Percentiles rank a stretch among this genome's conserved stretches.
These are phyloP conservation scores for Gentiana straminea DNA, from an alignment of 257 asterid species.

Conservation along the genomic window DNA sequence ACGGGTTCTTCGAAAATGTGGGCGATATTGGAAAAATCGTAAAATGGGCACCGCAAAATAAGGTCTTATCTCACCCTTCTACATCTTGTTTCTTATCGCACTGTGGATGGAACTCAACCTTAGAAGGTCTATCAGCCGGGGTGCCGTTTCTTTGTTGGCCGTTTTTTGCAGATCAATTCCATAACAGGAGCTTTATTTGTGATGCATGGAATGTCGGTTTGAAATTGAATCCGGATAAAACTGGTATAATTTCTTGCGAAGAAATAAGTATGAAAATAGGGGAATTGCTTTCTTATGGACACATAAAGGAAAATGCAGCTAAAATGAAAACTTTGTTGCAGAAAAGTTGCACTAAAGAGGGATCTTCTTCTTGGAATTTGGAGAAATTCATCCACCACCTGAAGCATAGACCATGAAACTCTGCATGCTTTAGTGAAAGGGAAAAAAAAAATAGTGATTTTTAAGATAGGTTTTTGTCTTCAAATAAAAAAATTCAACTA, in stretches of 20 bases:
- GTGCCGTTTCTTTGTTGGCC: slow-evolving; percentile 43
- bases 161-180: slow-evolving; percentile 24
- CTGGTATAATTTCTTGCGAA: slow-evolving; percentile 19
- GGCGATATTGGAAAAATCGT: slow-evolving; percentile 22
- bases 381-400: slow-evolving; percentile 10
- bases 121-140: slow-evolving; percentile 24
- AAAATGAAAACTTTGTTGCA: slow-evolving; percentile 17
- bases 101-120: slow-evolving; percentile 39
- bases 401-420: not conserved
- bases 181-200: slow-evolving; percentile 25
- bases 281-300: slow-evolving; percentile 7
- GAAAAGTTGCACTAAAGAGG: slow-evolving; percentile 20
- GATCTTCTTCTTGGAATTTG: slow-evolving; percentile 29
- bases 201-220: slow-evolving; percentile 34
- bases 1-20: slow-evolving; percentile 24
- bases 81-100: slow-evolving; percentile 30
- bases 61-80: slow-evolving; percentile 25
- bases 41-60: slow-evolving; percentile 36
- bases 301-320: slow-evolving; percentile 24
- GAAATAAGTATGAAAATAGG: slow-evolving; percentile 30
- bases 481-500: too few species aligned
- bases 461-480: too few species aligned
- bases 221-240: slow-evolving; percentile 20
- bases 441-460: too few species aligned
- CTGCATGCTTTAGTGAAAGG: too few species aligned